Percentiles rank a stretch among this genome's conserved stretches.
These are phyloP conservation scores for Leccinellum albellum DNA, from an alignment of 768 basidiomycete species.

Conservation along the genomic window DNA sequence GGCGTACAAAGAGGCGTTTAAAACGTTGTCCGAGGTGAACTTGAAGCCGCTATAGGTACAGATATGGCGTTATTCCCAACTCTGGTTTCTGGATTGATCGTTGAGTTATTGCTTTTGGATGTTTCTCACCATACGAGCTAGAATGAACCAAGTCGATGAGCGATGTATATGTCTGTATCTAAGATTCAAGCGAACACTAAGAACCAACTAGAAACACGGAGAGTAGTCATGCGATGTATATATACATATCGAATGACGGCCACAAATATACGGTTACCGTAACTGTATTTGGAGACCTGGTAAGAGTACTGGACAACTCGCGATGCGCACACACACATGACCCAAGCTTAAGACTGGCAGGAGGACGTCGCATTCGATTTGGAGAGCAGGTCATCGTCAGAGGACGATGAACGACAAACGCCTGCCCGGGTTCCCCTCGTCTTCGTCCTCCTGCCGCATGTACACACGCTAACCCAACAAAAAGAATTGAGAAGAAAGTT, in stretches of 20 bases:
- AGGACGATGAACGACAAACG: background rate
- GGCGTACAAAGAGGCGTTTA: slow-evolving; percentile 94
- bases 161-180: background rate
- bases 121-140: background rate
- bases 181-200: slow-evolving; percentile 3
- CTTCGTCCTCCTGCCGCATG: background rate
- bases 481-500: background rate
- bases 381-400: background rate
- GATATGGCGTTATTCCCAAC: background rate
- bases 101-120: background rate
- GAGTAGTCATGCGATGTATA: slow-evolving; percentile 6
- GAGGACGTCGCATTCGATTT: background rate
- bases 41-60: slow-evolving; percentile 52
- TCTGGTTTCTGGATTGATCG: background rate
- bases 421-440: background rate
- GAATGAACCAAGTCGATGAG: background rate
- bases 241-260: slow-evolving; percentile 5
- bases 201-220: background rate
- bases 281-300: slow-evolving; percentile 11
- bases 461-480: slow-evolving; percentile 4
- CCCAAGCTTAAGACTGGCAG: background rate
- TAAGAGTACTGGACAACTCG: slow-evolving; percentile 20
- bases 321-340: slow-evolving; percentile 6
- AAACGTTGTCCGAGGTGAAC: slow-evolving; percentile 78
- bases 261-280: slow-evolving; percentile 19